Evolutionary conservation across 2,329 filamentous ascomycete genomes (phyloP).

Genomic region (Fusarium guadeloupense): DNA sequence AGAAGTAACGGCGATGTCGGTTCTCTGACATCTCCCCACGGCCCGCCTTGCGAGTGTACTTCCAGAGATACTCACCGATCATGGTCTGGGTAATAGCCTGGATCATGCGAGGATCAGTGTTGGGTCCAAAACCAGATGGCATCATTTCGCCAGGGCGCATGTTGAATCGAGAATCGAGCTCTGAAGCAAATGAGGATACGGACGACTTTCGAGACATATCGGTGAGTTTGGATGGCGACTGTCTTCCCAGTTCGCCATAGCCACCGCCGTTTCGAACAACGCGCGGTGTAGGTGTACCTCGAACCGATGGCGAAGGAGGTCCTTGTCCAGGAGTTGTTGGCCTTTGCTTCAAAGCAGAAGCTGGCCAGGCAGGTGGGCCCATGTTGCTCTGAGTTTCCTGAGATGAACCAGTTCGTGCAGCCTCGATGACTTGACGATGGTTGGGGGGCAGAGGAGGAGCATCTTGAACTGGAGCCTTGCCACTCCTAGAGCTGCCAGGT

Average conservation of each 20-base stretch:
- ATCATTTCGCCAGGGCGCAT: constrained; percentile 68
- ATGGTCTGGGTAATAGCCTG: constrained; percentile 99
- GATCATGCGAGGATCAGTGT: constrained; percentile 96
- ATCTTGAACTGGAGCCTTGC: constrained; percentile 54
- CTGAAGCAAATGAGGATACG: constrained; percentile 93
- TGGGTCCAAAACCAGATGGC: constrained; percentile 69
- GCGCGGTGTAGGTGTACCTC: constrained; percentile 68
- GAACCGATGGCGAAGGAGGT: constrained; percentile 56
- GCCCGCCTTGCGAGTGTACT: constrained; percentile 96
- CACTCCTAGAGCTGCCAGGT: constrained; percentile 79
- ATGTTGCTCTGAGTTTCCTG: constrained; percentile 64
- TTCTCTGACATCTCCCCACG: constrained; percentile 88
- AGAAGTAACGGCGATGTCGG: constrained; percentile 95
- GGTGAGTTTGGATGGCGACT: constrained; percentile 57
- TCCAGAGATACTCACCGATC: constrained; percentile 99
- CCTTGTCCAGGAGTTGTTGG: constrained; percentile 70
- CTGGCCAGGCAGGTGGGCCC: constrained; percentile 86
- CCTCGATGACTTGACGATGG: constrained; percentile 85
- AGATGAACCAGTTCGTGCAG: constrained; percentile 70
- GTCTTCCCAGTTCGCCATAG: constrained; percentile 57
- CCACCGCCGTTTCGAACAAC: constrained; percentile 57
- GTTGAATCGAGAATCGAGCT: constrained; percentile 91
- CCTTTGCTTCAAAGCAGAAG: constrained; percentile 71
- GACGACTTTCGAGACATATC: constrained; percentile 71
- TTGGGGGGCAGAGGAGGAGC: constrained; percentile 81